Evolutionary conservation across 2,329 filamentous ascomycete genomes (phyloP).

Genomic region (Grosmannia serpens): DNA sequence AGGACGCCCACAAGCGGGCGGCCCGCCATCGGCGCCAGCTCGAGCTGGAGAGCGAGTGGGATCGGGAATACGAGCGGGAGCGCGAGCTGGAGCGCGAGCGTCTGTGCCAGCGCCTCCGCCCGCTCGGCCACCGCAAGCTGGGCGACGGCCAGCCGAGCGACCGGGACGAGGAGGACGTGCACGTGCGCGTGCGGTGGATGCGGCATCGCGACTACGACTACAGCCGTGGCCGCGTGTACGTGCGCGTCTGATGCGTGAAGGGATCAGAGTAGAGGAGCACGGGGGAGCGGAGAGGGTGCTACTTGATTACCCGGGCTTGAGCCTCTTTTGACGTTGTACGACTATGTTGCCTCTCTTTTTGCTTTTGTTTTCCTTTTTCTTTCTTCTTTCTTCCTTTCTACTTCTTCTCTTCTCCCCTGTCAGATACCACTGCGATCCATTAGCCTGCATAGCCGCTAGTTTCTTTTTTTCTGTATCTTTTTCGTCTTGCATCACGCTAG

Average conservation of each 20-base stretch:
- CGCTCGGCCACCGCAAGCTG: not conserved
- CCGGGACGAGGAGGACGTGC: not conserved
- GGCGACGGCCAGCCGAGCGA: too few relatives aligned
- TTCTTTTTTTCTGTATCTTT: too few relatives aligned
- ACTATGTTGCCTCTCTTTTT: too few relatives aligned
- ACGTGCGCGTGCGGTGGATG: not conserved
- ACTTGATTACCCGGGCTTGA: too few relatives aligned
- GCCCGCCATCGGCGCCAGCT: not conserved
- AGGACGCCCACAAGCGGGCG: not conserved
- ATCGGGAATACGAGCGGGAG: not conserved
- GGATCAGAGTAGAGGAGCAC: too few relatives aligned
- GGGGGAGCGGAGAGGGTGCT: too few relatives aligned
- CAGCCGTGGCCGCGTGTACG: not conserved
- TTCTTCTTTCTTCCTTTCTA: not conserved
- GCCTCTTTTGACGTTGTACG: too few relatives aligned
- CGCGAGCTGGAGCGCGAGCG: not conserved
- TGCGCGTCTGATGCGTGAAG: too few relatives aligned
- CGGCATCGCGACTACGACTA: not conserved
- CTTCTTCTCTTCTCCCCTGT: too few relatives aligned
- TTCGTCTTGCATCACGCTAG: not conserved
- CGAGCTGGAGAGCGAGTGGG: not conserved
- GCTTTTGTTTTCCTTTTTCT: not conserved
- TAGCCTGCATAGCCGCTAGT: too few relatives aligned
- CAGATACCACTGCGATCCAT: too few relatives aligned
- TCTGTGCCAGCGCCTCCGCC: not conserved